Percentiles rank a stretch among this genome's conserved stretches.
These are phyloP conservation scores for Fusarium oligoseptatum DNA, from an alignment of 2,329 filamentous ascomycete genomes.

Conservation along the genomic window DNA sequence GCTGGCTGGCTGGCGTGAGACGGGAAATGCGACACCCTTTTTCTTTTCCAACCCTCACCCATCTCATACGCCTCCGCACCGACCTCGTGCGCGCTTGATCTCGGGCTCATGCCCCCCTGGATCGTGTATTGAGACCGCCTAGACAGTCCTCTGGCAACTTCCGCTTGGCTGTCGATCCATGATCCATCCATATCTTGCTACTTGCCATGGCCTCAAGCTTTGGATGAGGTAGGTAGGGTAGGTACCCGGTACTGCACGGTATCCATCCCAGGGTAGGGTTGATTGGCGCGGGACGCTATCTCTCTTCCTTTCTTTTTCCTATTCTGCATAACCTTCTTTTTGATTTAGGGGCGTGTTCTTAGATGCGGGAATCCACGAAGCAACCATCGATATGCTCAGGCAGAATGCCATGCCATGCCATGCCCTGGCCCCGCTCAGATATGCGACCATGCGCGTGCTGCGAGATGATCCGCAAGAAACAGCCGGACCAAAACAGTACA, in stretches of 20 bases:
- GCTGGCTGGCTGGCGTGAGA: constrained; percentile 4
- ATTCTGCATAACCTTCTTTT: constrained; percentile 6
- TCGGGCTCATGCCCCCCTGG: constrained; percentile 9
- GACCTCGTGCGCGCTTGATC: constrained; percentile 1
- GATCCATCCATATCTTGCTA: not conserved
- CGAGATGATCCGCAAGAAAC: constrained; percentile 13
- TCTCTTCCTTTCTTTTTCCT: constrained; percentile 24
- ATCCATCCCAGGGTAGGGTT: constrained; percentile 2
- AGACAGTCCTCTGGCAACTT: constrained; percentile 1
- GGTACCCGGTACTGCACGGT: not conserved
- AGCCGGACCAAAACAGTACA: constrained; percentile 4
- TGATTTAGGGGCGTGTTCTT: constrained; percentile 33
- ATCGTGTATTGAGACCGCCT: not conserved
- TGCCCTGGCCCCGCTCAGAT: constrained; percentile 12
- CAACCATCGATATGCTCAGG: constrained; percentile 3
- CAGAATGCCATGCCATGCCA: constrained; percentile 3
- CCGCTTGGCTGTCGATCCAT: not conserved
- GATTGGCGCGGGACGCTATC: constrained; percentile 1
- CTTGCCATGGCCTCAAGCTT: not conserved
- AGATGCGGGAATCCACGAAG: constrained; percentile 9
- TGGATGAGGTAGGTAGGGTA: not conserved
- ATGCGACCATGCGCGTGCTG: constrained; percentile 7
- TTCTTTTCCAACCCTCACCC: not conserved
- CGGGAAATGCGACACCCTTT: constrained; percentile 3
- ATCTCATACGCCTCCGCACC: constrained; percentile 4